phyloP scores from a whole-genome alignment of 2,329 filamentous ascomycete genomes.

The Periconia sp. region DNA sequence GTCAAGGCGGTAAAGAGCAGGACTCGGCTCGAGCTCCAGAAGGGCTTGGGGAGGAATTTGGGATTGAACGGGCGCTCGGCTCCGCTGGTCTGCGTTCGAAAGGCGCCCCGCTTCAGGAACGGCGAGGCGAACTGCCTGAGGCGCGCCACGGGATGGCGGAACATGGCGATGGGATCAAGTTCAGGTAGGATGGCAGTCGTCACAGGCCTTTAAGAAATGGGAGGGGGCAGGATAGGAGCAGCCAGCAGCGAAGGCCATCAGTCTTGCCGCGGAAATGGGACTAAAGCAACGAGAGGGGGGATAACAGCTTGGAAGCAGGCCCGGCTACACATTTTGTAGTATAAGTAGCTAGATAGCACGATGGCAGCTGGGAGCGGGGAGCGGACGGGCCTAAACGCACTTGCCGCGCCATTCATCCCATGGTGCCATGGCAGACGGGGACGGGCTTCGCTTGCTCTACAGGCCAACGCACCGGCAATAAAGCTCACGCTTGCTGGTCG shows the following conservation, averaged over 20 bases:
- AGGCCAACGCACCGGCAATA: constrained; percentile 42
- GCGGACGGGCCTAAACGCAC: constrained; percentile 38
- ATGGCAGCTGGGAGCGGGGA: constrained; percentile 34
- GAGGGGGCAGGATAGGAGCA: constrained; percentile 19
- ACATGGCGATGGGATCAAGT: constrained; percentile 33
- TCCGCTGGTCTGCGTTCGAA: constrained; percentile 32
- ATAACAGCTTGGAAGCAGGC: constrained; percentile 22
- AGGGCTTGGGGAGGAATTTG: constrained; percentile 33
- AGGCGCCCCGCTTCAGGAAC: constrained; percentile 32
- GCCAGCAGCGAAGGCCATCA: constrained; percentile 30
- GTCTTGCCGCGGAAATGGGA: constrained; percentile 24
- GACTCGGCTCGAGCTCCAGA: constrained; percentile 57
- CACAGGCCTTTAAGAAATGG: constrained; percentile 19
- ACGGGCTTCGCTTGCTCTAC: constrained; percentile 27
- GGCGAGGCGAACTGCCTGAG: constrained; percentile 36
- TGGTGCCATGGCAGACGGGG: constrained; percentile 18
- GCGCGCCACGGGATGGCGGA: constrained; percentile 36
- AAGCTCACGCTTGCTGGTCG: constrained; percentile 21
- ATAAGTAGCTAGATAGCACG: constrained; percentile 26
- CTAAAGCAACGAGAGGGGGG: constrained; percentile 23
- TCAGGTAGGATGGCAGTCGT: constrained; percentile 17
- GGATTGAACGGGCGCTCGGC: constrained; percentile 29
- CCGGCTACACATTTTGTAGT: constrained; percentile 35
- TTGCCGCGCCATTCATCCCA: constrained; percentile 35
- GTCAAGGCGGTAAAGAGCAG: constrained; percentile 57